phyloP scores from a whole-genome alignment of 805 yeast genomes.

The Yamadazyma insecticola region DNA sequence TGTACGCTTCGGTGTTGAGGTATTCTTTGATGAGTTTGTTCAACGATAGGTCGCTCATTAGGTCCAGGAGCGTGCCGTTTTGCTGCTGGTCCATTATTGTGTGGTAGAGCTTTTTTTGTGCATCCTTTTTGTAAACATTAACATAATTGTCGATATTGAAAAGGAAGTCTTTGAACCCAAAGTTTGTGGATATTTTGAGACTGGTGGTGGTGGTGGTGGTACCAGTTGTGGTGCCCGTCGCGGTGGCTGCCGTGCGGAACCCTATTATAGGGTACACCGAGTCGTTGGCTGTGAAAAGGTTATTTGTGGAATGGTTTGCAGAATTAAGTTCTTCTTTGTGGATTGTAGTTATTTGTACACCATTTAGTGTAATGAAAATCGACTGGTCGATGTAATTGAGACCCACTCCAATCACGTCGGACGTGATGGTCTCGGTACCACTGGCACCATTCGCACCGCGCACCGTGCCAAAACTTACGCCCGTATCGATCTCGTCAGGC shows the following conservation, averaged over 20 bases:
- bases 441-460: conserved; percentile 7
- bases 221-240: conserved; percentile 30
- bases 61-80: conserved; percentile 26
- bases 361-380: conserved; percentile 79
- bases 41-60: conserved; percentile 17
- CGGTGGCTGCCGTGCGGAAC: conserved; percentile 21
- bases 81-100: conserved; percentile 15
- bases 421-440: conserved; percentile 11
- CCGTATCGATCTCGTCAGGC: conserved; percentile 29
- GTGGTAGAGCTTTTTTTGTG: conserved; percentile 15
- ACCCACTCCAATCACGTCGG: conserved; percentile 80
- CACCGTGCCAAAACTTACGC: conserved; percentile 30
- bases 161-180: conserved; percentile 52
- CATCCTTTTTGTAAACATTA: conserved; percentile 36
- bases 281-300: conserved; percentile 14
- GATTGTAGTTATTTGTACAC: conserved; percentile 40
- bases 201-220: conserved; percentile 13
- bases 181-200: conserved; percentile 44
- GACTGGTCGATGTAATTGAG: conserved; percentile 60
- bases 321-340: conserved; percentile 20
- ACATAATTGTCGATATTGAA: conserved; percentile 59
- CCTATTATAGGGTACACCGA: conserved; percentile 33
- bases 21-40: conserved; percentile 34
- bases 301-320: conserved; percentile 15
- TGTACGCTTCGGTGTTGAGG: conserved; percentile 35